Percentiles rank a stretch among this genome's conserved stretches.
These are phyloP conservation scores for Stephanocyclus meneghinianus DNA, from an alignment of 352 stramenopile species.

Conservation along the genomic window DNA sequence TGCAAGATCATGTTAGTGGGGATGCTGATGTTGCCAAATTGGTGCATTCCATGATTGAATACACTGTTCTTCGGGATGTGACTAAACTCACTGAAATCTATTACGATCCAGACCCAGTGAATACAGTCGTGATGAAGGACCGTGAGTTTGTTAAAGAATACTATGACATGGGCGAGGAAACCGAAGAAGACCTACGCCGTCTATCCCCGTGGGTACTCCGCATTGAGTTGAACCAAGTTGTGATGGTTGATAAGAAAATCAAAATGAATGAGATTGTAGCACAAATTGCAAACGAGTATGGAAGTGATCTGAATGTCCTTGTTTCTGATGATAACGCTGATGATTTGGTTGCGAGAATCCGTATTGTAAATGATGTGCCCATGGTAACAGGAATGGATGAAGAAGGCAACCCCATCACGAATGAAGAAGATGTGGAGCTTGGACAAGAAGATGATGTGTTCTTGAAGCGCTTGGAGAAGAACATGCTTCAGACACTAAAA, in stretches of 20 bases:
- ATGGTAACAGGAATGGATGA: slow-evolving; percentile 83
- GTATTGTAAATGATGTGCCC: slow-evolving; percentile 92
- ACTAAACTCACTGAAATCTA: slow-evolving; percentile 96
- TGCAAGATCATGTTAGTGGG: slow-evolving; percentile 85
- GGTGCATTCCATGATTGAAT: slow-evolving; percentile 93
- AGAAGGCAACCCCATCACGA: slow-evolving; percentile 82
- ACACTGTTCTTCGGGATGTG: slow-evolving; percentile 95
- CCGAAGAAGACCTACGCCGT: slow-evolving; percentile 89
- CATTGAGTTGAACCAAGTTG: slow-evolving; percentile 97
- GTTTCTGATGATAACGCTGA: slow-evolving; percentile 98
- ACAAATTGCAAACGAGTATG: slow-evolving; percentile 94
- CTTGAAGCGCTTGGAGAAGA: slow-evolving; percentile 96
- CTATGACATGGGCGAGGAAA: slow-evolving; percentile 95
- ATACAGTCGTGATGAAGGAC: slow-evolving; percentile 96
- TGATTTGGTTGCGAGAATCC: slow-evolving; percentile 94
- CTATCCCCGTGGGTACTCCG: slow-evolving; percentile 97
- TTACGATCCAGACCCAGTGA: slow-evolving; percentile 97
- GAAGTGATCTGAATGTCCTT: slow-evolving; percentile 93
- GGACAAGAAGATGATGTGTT: slow-evolving; percentile 89
- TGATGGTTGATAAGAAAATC: slow-evolving; percentile 96
- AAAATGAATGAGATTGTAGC: slow-evolving; percentile 95
- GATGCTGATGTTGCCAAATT: slow-evolving; percentile 80
- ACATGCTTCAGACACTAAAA: slow-evolving; percentile 95
- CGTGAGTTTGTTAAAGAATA: slow-evolving; percentile 96
- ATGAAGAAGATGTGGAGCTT: slow-evolving; percentile 88